Conservation (phyloP, 768 basidiomycete genomes). For the Lentinula sp. region DNA sequence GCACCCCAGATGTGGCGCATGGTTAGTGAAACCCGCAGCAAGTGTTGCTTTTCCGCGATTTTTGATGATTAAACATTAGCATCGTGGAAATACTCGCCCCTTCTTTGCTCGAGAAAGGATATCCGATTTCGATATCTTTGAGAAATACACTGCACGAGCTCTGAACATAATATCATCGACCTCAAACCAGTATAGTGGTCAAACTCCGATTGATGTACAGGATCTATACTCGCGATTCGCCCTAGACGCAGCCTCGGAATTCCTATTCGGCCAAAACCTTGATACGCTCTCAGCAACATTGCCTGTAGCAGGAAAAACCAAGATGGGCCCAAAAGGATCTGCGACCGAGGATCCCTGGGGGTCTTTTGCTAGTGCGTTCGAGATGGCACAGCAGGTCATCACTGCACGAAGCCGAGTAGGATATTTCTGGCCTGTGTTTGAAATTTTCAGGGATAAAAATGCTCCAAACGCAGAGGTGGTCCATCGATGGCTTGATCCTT, state of each 20-base stretch:
- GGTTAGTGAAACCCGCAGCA: conserved; percentile 27
- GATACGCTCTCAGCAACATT: conserved; percentile 52
- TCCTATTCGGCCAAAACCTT: conserved; percentile 62
- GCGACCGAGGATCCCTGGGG: conserved; percentile 57
- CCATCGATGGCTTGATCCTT: conserved; percentile 56
- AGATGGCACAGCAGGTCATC: conserved; percentile 48
- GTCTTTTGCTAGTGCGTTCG: conserved; percentile 53
- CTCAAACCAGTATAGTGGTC: conserved; percentile 17
- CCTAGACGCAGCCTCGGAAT: conserved; percentile 67
- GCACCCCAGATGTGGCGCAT: conserved; percentile 52
- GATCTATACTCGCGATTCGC: conserved; percentile 66
- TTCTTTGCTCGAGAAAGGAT: conserved; percentile 73
- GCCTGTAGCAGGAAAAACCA: conserved; percentile 39
- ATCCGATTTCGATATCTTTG: conserved; percentile 64
- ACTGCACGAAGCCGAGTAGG: conserved; percentile 45
- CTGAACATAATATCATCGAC: conserved; percentile 41
- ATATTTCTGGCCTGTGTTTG: conserved; percentile 55
- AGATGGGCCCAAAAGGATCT: conserved; percentile 53
- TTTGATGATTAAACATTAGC: conserved; percentile 29
- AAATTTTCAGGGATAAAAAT: conserved; percentile 51
- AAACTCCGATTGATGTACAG: conserved; percentile 52
- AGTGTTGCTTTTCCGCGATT: background rate
- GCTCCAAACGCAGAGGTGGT: conserved; percentile 42
- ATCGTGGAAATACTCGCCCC: conserved; percentile 61
- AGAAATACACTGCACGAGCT: conserved; percentile 43